These are phyloP conservation scores for Venturia aucupariae DNA, from an alignment of 2,329 filamentous ascomycete genomes.

Conservation along the genomic window DNA sequence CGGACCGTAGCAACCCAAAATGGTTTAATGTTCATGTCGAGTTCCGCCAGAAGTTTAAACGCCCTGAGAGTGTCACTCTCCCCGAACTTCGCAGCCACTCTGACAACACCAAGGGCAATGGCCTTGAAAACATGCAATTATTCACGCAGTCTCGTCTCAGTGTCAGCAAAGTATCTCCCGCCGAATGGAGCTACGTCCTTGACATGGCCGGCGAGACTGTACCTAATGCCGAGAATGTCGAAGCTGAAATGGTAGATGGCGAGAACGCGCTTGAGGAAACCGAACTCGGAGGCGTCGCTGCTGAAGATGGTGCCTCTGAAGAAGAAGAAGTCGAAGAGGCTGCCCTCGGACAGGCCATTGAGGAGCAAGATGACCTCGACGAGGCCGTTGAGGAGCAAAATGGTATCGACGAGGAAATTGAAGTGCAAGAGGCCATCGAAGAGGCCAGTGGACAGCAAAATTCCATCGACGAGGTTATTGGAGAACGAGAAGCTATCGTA, in stretches of 20 bases:
- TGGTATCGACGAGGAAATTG: not conserved
- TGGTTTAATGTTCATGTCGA: slow-evolving; percentile 88
- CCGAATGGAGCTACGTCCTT: slow-evolving; percentile 58
- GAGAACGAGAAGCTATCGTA: not conserved
- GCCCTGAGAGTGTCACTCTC: slow-evolving; percentile 54
- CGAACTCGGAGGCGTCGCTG: not conserved
- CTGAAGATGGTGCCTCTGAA: not conserved
- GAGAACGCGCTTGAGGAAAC: not conserved
- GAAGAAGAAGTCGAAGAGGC: not conserved
- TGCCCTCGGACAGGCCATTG: not conserved
- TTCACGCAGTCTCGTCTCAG: slow-evolving; percentile 75
- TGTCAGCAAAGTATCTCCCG: slow-evolving; percentile 57
- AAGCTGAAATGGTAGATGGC: not conserved
- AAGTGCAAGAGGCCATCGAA: not conserved
- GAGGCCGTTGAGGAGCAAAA: not conserved
- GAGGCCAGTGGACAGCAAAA: not conserved
- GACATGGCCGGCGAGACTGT: slow-evolving; percentile 32
- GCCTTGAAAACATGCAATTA: slow-evolving; percentile 69
- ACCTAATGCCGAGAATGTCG: not conserved
- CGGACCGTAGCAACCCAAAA: slow-evolving; percentile 57
- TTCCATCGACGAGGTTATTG: not conserved
- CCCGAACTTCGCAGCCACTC: slow-evolving; percentile 61
- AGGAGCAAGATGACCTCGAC: not conserved
- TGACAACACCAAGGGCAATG: slow-evolving; percentile 35
- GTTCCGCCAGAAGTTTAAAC: slow-evolving; percentile 70